Percentiles rank a stretch among this genome's conserved stretches.
phyloP scores from a whole-genome alignment of 1,284 basidiomycete genomes.

The Hypsizygus ulmarius region DNA sequence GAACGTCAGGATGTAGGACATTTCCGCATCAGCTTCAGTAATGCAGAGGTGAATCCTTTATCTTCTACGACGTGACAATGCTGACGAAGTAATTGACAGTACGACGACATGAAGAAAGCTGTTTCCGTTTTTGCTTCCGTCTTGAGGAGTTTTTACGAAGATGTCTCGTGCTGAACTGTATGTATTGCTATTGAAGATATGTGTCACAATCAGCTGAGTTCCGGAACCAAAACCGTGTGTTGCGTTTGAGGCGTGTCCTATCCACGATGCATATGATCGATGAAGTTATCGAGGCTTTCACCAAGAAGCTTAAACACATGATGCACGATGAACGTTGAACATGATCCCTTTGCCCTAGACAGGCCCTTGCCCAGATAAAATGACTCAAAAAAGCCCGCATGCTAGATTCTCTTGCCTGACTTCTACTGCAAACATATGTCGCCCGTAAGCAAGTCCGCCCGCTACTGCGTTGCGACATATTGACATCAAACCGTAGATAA shows the following conservation, averaged over 20 bases:
- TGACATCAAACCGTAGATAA: conserved; percentile 13
- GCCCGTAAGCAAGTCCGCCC: conserved; percentile 11
- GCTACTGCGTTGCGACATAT: background rate
- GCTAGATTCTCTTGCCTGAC: background rate
- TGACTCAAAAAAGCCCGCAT: background rate
- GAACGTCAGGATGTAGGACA: conserved; percentile 45
- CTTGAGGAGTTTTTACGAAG: conserved; percentile 32
- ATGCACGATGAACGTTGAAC: background rate
- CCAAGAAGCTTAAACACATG: conserved; percentile 5
- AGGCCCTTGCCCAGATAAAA: conserved; percentile 3
- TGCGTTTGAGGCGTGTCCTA: background rate
- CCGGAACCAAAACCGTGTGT: background rate
- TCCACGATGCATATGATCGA: conserved; percentile 8
- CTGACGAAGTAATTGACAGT: conserved; percentile 24
- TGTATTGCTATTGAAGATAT: too few species aligned
- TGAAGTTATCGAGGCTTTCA: conserved; percentile 6
- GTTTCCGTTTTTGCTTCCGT: conserved; percentile 42
- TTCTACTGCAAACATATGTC: conserved; percentile 13
- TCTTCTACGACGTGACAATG: background rate
- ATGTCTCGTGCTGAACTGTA: conserved; percentile 7
- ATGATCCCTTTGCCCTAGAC: conserved; percentile 9
- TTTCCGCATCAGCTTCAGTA: conserved; percentile 64
- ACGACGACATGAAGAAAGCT: conserved; percentile 43
- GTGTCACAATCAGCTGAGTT: background rate
- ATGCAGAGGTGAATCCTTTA: conserved; percentile 39